Evolutionary conservation across 2,329 filamentous ascomycete species (phyloP).

Genomic region (Exophiala lecanii-corni): DNA sequence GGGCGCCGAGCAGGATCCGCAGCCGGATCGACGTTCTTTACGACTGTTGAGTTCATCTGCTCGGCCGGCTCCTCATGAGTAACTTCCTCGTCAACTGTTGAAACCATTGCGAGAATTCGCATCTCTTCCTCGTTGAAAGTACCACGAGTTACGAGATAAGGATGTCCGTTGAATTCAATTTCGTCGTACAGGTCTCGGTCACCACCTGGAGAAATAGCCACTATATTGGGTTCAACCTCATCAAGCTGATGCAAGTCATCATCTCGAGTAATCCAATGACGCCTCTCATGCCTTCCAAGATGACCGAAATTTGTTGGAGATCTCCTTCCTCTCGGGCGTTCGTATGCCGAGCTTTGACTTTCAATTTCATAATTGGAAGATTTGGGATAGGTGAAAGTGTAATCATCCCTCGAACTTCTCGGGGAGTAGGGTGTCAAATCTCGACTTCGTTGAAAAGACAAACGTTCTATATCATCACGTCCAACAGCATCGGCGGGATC

Average conservation of each 20-base stretch:
- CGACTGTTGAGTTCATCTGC: too few species aligned
- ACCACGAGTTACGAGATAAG: conserved; percentile 19
- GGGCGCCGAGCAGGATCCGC: conserved; percentile 11
- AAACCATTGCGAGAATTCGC: conserved; percentile 14
- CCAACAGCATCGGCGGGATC: conserved; percentile 26
- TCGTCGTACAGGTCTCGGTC: conserved; percentile 24
- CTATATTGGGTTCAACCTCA: conserved; percentile 23
- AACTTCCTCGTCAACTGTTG: background rate
- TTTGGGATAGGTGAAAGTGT: conserved; percentile 26
- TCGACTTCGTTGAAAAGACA: conserved; percentile 13
- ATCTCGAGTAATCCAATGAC: conserved; percentile 15
- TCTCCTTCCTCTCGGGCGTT: conserved; percentile 22
- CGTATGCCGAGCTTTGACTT: conserved; percentile 23
- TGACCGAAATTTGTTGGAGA: conserved; percentile 22
- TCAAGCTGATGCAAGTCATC: conserved; percentile 9
- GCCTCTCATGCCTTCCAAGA: conserved; percentile 18
- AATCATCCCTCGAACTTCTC: conserved; percentile 26
- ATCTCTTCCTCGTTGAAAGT: conserved; percentile 23
- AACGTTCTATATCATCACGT: conserved; percentile 26
- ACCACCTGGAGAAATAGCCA: conserved; percentile 19
- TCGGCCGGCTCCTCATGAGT: too few species aligned
- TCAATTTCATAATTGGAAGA: conserved; percentile 27
- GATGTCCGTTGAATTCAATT: conserved; percentile 24
- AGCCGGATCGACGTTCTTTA: too few species aligned
- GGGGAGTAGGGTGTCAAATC: conserved; percentile 20